Evolutionary conservation across 495 filamentous ascomycete genomes (phyloP).

Genomic region (Penicillium cosmopolitanum): DNA sequence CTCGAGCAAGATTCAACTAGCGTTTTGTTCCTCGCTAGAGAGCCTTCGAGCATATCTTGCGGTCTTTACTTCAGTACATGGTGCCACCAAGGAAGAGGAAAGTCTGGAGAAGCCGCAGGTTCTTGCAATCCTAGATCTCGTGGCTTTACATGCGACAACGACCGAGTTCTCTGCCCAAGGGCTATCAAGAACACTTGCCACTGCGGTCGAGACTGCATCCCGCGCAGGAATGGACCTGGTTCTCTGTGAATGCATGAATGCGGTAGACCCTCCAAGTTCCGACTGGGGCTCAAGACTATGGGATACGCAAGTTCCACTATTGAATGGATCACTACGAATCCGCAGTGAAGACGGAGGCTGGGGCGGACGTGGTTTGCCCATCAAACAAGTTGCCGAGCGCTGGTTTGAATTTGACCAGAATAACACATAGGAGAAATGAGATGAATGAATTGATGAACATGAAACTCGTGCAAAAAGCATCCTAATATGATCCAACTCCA

Average conservation of each 20-base stretch:
- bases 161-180: constrained; percentile 86
- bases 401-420: constrained; percentile 68
- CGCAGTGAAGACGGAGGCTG: constrained; percentile 60
- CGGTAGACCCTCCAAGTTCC: constrained; percentile 27
- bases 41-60: constrained; percentile 77
- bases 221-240: constrained; percentile 36
- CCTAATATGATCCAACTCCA: constrained; percentile 30
- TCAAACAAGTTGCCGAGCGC: constrained; percentile 63
- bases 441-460: constrained; percentile 11
- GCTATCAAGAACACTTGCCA: constrained; percentile 68
- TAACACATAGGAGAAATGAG: constrained; percentile 1
- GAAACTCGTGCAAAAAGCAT: constrained; percentile 14
- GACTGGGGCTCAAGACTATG: constrained; percentile 47
- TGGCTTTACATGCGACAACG: constrained; percentile 70
- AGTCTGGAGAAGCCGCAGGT: constrained; percentile 30
- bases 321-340: constrained; percentile 61
- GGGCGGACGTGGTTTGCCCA: constrained; percentile 68
- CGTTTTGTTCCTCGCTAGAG: constrained; percentile 74
- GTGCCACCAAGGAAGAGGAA: not conserved
- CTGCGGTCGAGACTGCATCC: constrained; percentile 66
- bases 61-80: constrained; percentile 40
- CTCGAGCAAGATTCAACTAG: constrained; percentile 66
- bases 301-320: constrained; percentile 61
- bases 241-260: constrained; percentile 48
- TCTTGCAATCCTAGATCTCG: constrained; percentile 67